Percentiles rank a stretch among this genome's conserved stretches.
phyloP scores from a whole-genome alignment of 2,329 filamentous ascomycete genomes.

The Aspergillaceae sp. region DNA sequence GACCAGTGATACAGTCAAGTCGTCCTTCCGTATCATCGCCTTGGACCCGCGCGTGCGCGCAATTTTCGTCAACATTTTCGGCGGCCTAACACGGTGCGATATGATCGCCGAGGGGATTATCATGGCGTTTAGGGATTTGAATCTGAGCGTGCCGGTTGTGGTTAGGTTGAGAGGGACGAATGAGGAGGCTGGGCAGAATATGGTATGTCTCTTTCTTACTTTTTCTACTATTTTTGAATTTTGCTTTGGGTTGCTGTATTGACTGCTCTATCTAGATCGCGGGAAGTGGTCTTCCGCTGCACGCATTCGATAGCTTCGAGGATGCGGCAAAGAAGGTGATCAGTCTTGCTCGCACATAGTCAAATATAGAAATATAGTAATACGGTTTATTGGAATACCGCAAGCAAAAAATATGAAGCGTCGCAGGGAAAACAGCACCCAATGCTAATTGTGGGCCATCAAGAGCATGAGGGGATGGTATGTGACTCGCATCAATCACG shows the following conservation, averaged over 20 bases:
- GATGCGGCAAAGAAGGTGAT: slow-evolving; percentile 62
- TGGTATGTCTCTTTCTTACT: slow-evolving; percentile 35
- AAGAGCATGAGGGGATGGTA: too few species aligned
- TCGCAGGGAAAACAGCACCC: neutral
- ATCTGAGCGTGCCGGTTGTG: slow-evolving; percentile 62
- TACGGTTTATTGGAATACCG: too few species aligned
- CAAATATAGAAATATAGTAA: too few species aligned
- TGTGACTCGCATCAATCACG: too few species aligned
- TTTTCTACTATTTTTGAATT: neutral
- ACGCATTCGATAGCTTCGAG: slow-evolving; percentile 66
- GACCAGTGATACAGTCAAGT: slow-evolving; percentile 69
- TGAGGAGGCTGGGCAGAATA: slow-evolving; percentile 59
- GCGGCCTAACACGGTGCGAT: slow-evolving; percentile 62
- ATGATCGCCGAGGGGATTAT: slow-evolving; percentile 74
- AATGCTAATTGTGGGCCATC: neutral
- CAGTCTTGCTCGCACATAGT: slow-evolving; percentile 38
- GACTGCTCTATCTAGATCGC: slow-evolving; percentile 40
- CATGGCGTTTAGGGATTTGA: slow-evolving; percentile 61
- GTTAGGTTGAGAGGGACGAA: slow-evolving; percentile 68
- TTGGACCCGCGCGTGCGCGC: slow-evolving; percentile 63
- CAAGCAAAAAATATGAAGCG: neutral
- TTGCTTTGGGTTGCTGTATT: slow-evolving; percentile 4
- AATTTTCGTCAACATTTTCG: slow-evolving; percentile 65
- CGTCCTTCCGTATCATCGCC: slow-evolving; percentile 65
- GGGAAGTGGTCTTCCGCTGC: slow-evolving; percentile 58